Percentiles rank a stretch among this genome's conserved stretches.
These are phyloP conservation scores for Pseudogymnoascus verrucosus DNA, from an alignment of 2,329 filamentous ascomycete genomes.

Conservation along the genomic window DNA sequence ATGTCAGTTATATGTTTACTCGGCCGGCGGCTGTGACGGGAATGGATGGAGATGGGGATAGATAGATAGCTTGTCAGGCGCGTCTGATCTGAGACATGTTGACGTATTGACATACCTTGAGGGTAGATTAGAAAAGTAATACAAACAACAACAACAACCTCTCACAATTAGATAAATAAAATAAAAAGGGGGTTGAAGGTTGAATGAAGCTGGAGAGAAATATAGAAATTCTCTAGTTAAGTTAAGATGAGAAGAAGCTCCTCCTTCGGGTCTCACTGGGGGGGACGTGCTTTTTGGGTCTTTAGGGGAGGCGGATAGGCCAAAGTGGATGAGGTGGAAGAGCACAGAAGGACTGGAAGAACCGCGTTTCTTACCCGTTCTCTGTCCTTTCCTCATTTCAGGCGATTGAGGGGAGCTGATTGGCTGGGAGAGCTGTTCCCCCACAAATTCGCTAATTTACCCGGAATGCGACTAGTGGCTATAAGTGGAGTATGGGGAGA, in stretches of 20 bases:
- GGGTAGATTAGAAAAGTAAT: slow-evolving; percentile 11
- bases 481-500: neutral
- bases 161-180: slow-evolving; percentile 3
- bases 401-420: neutral
- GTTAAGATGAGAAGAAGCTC: slow-evolving; percentile 8
- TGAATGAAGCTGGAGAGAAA: neutral
- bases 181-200: neutral
- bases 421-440: neutral
- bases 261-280: neutral
- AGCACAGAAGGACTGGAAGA: neutral
- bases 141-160: slow-evolving; percentile 1
- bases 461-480: neutral
- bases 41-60: neutral
- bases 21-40: neutral
- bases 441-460: slow-evolving; percentile 6
- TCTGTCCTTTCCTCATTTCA: slow-evolving; percentile 7
- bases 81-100: neutral
- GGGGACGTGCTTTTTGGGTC: neutral
- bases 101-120: slow-evolving; percentile 7
- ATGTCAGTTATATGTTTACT: neutral
- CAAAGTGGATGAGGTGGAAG: slow-evolving; percentile 2
- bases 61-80: neutral
- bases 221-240: neutral
- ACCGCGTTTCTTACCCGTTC: neutral
- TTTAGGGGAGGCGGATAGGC: neutral